Evolutionary conservation across 2,329 filamentous ascomycete species (phyloP), one percentile per base, ranked within the genome.

Genomic region (Ceratocystis alfenasii): DNA sequence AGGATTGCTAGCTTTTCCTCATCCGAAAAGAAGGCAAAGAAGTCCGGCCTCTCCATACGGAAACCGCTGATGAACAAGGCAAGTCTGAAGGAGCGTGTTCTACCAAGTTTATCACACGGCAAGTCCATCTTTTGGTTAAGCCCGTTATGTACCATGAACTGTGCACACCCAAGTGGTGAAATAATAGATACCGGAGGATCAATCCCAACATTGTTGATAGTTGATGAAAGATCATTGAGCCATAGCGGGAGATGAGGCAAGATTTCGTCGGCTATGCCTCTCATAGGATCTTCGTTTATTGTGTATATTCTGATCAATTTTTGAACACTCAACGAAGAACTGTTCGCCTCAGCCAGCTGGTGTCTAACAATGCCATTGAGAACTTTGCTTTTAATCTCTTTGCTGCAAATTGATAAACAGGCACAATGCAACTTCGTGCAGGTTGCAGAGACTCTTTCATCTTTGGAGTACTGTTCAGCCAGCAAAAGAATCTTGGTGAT

Each of bases 21-120:
- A 36, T 59, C 25, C 1, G 45, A 30, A 17, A 63, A 25, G 12
- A 22, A 15, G 3, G 25, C 28, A 7, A 63, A 53, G n/a, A 33
- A 63, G 6, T 17, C n/a, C 0, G 45, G 15, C 2, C 30, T 48
- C 6, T 46, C 25, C 7, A 15, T 10, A 6, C 57, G 15, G 15
- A 67, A 22, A 10, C n/a, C 15, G 12, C n/a, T 28, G 5, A 62
- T 17, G 25, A 65, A 96, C 62, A 87, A 79, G 0, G 87, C 84
- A 77, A 95, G 88, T 65, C 93, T 82, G 15, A 89, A 83, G 0
- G 90, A 84, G 65, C 88, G 78, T 1, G 90, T 90, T 41, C 86
- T 83, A 0, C 88, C 88, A 69, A 83, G 82, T 3, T 81, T 77
- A 72, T 96, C 91, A 55, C 87, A 79, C 41, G 76, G 72, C 17